Percentiles rank a stretch among this genome's conserved stretches.
Evolutionary conservation across 768 basidiomycete genomes (phyloP).

Genomic region (Mycena vitilis): DNA sequence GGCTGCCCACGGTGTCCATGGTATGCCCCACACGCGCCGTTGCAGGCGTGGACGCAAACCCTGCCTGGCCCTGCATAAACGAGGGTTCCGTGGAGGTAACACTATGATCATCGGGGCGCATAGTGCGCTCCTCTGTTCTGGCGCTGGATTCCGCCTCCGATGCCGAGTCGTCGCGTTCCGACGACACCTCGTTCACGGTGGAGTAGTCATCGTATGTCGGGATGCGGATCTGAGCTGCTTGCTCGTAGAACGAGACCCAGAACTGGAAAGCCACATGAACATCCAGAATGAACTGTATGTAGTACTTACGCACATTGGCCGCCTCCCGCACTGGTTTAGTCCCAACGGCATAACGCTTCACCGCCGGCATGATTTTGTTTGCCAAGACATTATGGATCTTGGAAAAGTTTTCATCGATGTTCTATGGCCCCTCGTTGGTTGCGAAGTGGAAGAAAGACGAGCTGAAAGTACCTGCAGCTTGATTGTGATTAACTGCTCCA

Average conservation of each 20-base stretch:
- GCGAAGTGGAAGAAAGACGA: constrained; percentile 8
- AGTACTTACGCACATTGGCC: constrained; percentile 79
- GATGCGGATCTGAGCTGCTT: constrained; percentile 89
- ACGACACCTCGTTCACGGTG: constrained; percentile 63
- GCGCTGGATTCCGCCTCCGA: constrained; percentile 42
- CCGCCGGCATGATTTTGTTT: constrained; percentile 83
- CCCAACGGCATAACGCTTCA: constrained; percentile 89
- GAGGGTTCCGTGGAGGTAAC: constrained; percentile 72
- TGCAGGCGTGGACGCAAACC: constrained; percentile 85
- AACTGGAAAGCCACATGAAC: constrained; percentile 63
- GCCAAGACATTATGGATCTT: constrained; percentile 89
- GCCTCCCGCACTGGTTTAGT: constrained; percentile 92
- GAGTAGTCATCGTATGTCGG: constrained; percentile 78
- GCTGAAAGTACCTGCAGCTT: constrained; percentile 77
- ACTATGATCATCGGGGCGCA: constrained; percentile 52
- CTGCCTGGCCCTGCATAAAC: constrained; percentile 79
- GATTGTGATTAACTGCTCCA: constrained; percentile 94
- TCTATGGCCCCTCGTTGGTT: constrained; percentile 54
- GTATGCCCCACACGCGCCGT: constrained; percentile 52
- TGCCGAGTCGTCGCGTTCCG: constrained; percentile 49
- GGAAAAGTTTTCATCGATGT: constrained; percentile 94
- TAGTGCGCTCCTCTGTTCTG: constrained; percentile 37
- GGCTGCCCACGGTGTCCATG: constrained; percentile 52
- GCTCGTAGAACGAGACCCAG: constrained; percentile 97
- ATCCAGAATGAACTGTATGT: constrained; percentile 2